Evolutionary conservation across 1,284 basidiomycete species (phyloP), one percentile per base, ranked within the genome.

Genomic region (Malassezia vespertilionis): DNA sequence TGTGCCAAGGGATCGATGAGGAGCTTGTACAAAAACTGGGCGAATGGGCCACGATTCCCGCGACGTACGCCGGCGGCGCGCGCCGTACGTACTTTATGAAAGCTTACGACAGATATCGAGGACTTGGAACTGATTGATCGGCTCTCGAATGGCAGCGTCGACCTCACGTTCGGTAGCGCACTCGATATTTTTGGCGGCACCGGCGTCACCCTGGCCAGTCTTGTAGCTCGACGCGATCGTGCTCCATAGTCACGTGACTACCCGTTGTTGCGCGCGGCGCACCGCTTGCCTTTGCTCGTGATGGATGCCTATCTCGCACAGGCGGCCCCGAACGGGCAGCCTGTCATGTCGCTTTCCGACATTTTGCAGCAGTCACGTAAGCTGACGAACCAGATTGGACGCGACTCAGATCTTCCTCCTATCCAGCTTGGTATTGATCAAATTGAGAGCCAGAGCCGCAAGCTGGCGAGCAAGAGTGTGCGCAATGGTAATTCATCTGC

Each of bases 1-100:
- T 97, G 24, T 97, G 93, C 72, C 82, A 89, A 73, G 93, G 93
- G 1, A 90, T 97, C 51, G 93, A 99, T 68, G 80, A 88, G 69
- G 80, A 83, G 22, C 78, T 99, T 6, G 91, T 97, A 5, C 58
- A 58, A 93, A 88, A 78, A 57, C 80, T 99, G 1, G 90, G 88
- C 2, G 78, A 90, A 72, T 97, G 91, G 91, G 81, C 82, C 4
- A 77, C 73, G 2, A 85, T 96, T 57, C 88, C 89, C 0, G 87
- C 86, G 1, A 97, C 93, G 4, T 99, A 97, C 71, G 93, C 93
- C 0, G 93, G 93, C 1, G 93, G 93, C 7, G 93, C 93, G 2
- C 85, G 82, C 75, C 79, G 87, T 86, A 61, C 43, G 74, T 60
- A 44, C 20, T 10, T n/a, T 11, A 23, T n/a, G n/a, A n/a, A n/a